phyloP scores from a whole-genome alignment of 805 yeast species.

The Teunomyces panamensis region DNA sequence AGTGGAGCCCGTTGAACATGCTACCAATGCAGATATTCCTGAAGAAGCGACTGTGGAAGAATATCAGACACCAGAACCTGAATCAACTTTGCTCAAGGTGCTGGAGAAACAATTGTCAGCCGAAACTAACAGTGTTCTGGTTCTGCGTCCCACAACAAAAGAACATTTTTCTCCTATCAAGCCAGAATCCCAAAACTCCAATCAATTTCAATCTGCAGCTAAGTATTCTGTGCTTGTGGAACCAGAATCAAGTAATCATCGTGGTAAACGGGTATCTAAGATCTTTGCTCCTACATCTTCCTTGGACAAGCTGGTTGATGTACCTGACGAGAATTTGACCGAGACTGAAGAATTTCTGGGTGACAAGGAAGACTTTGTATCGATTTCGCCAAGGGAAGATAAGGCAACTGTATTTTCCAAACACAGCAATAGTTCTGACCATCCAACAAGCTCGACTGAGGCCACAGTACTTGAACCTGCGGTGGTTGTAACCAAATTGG shows the following conservation, averaged over 20 bases:
- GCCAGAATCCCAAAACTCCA: not conserved
- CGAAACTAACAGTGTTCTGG: too few species aligned
- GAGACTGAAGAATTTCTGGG: not conserved
- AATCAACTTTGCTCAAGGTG: not conserved
- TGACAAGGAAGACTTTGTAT: not conserved
- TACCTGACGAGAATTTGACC: not conserved
- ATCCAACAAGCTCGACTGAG: constrained; percentile 8
- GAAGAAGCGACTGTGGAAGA: not conserved
- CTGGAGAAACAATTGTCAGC: not conserved
- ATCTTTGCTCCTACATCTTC: not conserved
- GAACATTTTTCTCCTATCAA: too few species aligned
- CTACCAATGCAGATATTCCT: not conserved
- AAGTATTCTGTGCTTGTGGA: not conserved
- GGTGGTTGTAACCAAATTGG: not conserved
- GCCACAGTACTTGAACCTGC: constrained; percentile 8
- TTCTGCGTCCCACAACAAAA: too few species aligned
- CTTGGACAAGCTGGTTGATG: not conserved
- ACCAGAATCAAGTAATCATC: not conserved
- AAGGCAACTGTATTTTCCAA: constrained; percentile 8
- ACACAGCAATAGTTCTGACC: constrained; percentile 5
- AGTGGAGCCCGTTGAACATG: not conserved
- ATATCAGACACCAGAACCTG: not conserved
- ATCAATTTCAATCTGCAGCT: not conserved
- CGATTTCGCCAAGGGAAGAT: constrained; percentile 5
- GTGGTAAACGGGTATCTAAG: not conserved